A percentile compares a stretch with the other conserved stretches of the same genome.
phyloP scores from a whole-genome alignment of 2,329 filamentous ascomycete species.

The Verticillium nonalfalfae region DNA sequence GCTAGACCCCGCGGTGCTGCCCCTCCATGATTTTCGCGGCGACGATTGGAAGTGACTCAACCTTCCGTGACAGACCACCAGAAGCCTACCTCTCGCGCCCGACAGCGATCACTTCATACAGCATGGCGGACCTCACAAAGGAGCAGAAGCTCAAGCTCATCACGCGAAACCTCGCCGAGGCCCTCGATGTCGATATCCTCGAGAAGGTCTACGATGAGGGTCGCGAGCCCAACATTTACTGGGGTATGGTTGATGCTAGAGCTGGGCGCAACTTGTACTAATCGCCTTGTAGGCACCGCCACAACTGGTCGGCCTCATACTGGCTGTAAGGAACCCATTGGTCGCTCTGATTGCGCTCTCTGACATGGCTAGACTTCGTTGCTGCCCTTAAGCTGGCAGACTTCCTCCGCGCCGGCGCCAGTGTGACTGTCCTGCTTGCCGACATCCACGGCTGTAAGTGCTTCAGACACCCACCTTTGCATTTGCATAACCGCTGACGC shows the following conservation, averaged over 20 bases:
- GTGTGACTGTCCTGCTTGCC: conserved; percentile 72
- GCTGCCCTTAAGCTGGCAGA: conserved; percentile 86
- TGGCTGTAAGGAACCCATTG: conserved; percentile 42
- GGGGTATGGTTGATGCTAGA: conserved; percentile 46
- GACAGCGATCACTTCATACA: not conserved
- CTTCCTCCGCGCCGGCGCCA: conserved; percentile 76
- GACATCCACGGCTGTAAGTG: conserved; percentile 57
- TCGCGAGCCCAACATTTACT: conserved; percentile 73
- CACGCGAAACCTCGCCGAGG: conserved; percentile 72
- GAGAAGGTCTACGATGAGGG: conserved; percentile 66
- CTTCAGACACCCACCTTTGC: not conserved
- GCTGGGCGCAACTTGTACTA: not conserved
- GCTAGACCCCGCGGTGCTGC: not conserved
- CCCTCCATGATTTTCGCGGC: not conserved
- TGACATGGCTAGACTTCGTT: conserved; percentile 56
- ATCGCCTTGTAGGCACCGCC: conserved; percentile 51
- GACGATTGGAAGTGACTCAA: not conserved
- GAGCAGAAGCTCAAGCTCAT: conserved; percentile 65
- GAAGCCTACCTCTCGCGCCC: not conserved
- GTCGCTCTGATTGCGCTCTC: not conserved
- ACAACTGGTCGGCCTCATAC: conserved; percentile 84
- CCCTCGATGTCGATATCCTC: conserved; percentile 79
- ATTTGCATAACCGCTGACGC: not conserved
- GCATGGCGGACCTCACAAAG: conserved; percentile 25
- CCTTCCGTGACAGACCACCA: not conserved